Evolutionary conservation across 371 early-diverging fungal genomes (phyloP).

Genomic region (Circinella minor): DNA sequence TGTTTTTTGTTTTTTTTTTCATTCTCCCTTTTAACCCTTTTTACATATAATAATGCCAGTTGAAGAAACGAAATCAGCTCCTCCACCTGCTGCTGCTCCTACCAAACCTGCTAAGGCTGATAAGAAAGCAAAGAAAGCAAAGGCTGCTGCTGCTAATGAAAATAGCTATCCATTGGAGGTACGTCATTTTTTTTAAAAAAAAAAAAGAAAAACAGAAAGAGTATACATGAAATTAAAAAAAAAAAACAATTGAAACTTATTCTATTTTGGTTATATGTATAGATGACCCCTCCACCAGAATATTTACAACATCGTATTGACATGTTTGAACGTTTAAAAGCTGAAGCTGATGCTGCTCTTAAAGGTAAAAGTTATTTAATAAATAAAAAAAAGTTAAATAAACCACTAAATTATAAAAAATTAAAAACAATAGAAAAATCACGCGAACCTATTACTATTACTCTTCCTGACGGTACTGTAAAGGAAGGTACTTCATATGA

Average conservation of each 20-base stretch:
- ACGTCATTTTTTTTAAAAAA: slow-evolving; percentile 12
- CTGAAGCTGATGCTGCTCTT: slow-evolving; percentile 76
- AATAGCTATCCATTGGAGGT: slow-evolving; percentile 64
- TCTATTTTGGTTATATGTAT: slow-evolving; percentile 6
- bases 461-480: slow-evolving; percentile 87
- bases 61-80: slow-evolving; percentile 1
- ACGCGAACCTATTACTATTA: slow-evolving; percentile 86
- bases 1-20: background rate
- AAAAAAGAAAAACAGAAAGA: background rate
- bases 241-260: too few relatives aligned
- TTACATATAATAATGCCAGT: background rate
- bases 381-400: background rate
- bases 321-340: slow-evolving; percentile 90
- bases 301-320: slow-evolving; percentile 88
- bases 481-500: slow-evolving; percentile 94
- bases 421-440: slow-evolving; percentile 88
- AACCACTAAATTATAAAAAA: too few relatives aligned
- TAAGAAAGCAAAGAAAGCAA: slow-evolving; percentile 55
- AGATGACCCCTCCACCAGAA: slow-evolving; percentile 77
- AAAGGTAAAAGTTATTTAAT: slow-evolving; percentile 64
- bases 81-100: slow-evolving; percentile 9
- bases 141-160: slow-evolving; percentile 49
- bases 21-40: background rate
- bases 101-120: slow-evolving; percentile 12
- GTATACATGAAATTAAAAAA: too few relatives aligned